These are phyloP conservation scores for Septoria petroselini DNA, from an alignment of 2,329 filamentous ascomycete species.

Conservation along the genomic window DNA sequence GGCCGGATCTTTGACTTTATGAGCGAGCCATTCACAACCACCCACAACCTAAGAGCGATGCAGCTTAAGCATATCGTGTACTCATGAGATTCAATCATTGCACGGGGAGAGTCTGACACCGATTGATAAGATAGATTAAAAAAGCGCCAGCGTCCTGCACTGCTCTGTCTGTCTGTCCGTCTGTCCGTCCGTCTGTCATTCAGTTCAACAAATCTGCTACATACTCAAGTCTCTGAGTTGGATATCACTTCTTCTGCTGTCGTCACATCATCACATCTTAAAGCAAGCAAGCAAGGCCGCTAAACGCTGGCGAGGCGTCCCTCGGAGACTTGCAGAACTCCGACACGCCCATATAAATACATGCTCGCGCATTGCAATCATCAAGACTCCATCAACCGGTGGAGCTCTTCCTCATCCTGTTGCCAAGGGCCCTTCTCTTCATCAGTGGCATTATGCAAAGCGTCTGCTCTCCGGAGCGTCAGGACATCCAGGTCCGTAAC, in stretches of 20 bases:
- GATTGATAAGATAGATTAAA: neutral
- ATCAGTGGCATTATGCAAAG: constrained; percentile 72
- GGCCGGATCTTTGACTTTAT: too few species aligned
- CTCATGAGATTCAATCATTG: too few species aligned
- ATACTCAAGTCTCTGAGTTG: constrained; percentile 1
- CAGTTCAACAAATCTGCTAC: neutral
- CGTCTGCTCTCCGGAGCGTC: constrained; percentile 83
- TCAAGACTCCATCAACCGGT: constrained; percentile 52
- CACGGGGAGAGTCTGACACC: too few species aligned
- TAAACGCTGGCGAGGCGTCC: constrained; percentile 1
- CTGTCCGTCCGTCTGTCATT: neutral
- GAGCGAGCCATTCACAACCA: too few species aligned
- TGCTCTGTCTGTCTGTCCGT: neutral
- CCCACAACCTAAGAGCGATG: too few species aligned
- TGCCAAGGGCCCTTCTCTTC: constrained; percentile 86
- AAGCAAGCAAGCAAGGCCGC: constrained; percentile 9
- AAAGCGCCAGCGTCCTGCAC: neutral
- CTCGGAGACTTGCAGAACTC: neutral
- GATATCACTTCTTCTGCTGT: constrained; percentile 8
- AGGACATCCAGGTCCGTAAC: constrained; percentile 91
- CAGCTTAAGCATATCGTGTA: too few species aligned
- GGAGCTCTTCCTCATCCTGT: constrained; percentile 63
- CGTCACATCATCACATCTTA: constrained; percentile 10
- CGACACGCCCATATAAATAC: constrained; percentile 7
- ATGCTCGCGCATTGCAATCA: constrained; percentile 2